These are phyloP conservation scores for Turritis glabra DNA, from an alignment of 345 rosid genomes.

Conservation along the genomic window DNA sequence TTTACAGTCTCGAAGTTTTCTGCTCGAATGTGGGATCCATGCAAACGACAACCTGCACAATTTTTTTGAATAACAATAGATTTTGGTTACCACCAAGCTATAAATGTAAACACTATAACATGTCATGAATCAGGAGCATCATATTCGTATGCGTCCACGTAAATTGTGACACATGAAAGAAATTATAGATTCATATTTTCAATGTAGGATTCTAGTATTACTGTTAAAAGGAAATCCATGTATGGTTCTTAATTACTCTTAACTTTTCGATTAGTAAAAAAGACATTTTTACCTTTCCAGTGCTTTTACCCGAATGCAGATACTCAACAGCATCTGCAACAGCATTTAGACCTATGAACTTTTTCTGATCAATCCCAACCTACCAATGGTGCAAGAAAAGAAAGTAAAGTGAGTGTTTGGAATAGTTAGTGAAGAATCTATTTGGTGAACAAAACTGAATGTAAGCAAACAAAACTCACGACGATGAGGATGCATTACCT, in stretches of 20 bases:
- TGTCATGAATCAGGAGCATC: not conserved
- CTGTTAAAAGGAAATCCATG: not conserved
- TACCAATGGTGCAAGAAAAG: constrained; percentile 14
- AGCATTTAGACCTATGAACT: constrained; percentile 63
- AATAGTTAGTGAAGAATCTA: not conserved
- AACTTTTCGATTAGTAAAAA: not conserved
- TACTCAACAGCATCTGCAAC: constrained; percentile 93
- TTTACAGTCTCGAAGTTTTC: constrained; percentile 64
- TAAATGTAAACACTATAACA: not conserved
- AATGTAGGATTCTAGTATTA: not conserved
- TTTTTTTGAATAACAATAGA: not conserved
- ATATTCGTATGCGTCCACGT: not conserved
- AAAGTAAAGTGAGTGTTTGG: not conserved
- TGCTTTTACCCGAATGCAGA: constrained; percentile 94
- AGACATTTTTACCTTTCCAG: constrained; percentile 67
- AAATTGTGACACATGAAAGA: not conserved
- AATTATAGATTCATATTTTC: not conserved
- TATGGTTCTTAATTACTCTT: not conserved
- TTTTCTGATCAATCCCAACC: constrained; percentile 75
- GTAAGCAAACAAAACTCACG: not conserved
- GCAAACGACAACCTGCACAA: constrained; percentile 75
- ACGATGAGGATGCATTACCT: constrained; percentile 47
- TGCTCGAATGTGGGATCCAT: constrained; percentile 64
- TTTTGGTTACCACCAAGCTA: not conserved
- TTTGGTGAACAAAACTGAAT: not conserved